These are phyloP conservation scores for Mortierella sp. DNA, from an alignment of 371 early-diverging fungal genomes.

Conservation along the genomic window DNA sequence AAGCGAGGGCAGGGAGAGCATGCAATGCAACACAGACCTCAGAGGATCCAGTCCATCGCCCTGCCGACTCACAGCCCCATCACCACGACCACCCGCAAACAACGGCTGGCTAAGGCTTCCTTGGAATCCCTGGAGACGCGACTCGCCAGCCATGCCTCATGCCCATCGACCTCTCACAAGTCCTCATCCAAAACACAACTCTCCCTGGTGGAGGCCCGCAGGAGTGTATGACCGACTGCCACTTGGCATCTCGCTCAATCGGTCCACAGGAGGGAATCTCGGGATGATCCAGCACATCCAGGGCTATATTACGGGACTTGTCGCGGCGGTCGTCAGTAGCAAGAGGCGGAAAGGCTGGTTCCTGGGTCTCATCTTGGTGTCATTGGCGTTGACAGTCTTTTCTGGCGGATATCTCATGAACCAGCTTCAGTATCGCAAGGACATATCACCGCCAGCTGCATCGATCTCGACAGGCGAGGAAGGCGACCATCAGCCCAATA, in stretches of 20 bases:
- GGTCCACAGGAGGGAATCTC: not conserved
- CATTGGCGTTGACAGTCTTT: constrained; percentile 34
- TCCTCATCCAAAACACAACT: not conserved
- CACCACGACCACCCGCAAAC: constrained; percentile 5
- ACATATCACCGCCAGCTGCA: constrained; percentile 5
- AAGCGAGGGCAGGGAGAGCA: constrained; percentile 24
- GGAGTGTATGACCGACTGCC: constrained; percentile 2
- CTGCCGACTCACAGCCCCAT: not conserved
- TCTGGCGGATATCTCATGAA: constrained; percentile 35
- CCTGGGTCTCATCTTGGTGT: constrained; percentile 32
- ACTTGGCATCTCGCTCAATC: not conserved
- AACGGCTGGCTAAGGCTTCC: constrained; percentile 17
- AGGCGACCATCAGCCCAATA: not conserved
- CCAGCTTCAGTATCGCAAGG: constrained; percentile 30
- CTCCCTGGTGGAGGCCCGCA: constrained; percentile 18
- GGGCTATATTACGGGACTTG: not conserved
- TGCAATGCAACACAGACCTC: constrained; percentile 7
- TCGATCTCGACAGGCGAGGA: not conserved
- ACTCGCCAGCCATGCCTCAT: not conserved
- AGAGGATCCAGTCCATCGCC: constrained; percentile 8
- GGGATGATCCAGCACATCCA: not conserved
- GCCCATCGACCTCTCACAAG: constrained; percentile 4
- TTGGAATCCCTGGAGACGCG: constrained; percentile 11
- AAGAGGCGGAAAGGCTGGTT: constrained; percentile 50
- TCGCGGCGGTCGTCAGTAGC: constrained; percentile 15